These are phyloP conservation scores for Penicillium bovifimosum DNA, from an alignment of 495 filamentous ascomycete species.

Conservation along the genomic window DNA sequence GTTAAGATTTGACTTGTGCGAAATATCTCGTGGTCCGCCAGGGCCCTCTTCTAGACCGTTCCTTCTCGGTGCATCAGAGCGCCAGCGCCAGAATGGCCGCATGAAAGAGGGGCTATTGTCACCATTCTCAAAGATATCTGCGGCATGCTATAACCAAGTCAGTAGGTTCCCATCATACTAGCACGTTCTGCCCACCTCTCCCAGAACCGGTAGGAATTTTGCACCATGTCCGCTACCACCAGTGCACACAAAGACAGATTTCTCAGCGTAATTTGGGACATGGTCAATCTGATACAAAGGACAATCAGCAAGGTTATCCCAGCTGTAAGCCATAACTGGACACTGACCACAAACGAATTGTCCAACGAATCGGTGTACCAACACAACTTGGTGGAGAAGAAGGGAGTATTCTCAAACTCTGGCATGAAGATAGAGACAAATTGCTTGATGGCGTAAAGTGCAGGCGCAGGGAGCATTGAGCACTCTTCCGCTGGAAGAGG, in stretches of 20 bases:
- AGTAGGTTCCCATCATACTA: neutral
- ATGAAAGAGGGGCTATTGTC: slow-evolving; percentile 16
- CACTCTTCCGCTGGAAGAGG: slow-evolving; percentile 10
- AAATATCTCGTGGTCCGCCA: slow-evolving; percentile 13
- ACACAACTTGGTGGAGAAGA: slow-evolving; percentile 18
- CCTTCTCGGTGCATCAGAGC: slow-evolving; percentile 10
- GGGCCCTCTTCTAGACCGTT: slow-evolving; percentile 17
- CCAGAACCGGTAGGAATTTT: slow-evolving; percentile 19
- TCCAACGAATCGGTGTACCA: slow-evolving; percentile 23
- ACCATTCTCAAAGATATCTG: slow-evolving; percentile 15
- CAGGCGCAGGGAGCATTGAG: slow-evolving; percentile 3
- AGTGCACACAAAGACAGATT: slow-evolving; percentile 18
- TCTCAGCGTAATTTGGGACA: slow-evolving; percentile 11
- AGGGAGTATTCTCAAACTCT: slow-evolving; percentile 10
- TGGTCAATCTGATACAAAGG: slow-evolving; percentile 9
- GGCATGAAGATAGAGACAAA: slow-evolving; percentile 16
- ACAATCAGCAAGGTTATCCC: neutral
- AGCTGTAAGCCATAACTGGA: too few species aligned
- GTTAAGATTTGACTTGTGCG: neutral
- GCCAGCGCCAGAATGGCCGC: slow-evolving; percentile 17
- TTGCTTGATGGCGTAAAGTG: slow-evolving; percentile 7
- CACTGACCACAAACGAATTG: slow-evolving; percentile 17
- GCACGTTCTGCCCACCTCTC: slow-evolving; percentile 1
- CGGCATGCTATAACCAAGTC: slow-evolving; percentile 11
- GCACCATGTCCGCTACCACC: slow-evolving; percentile 21